A percentile compares a stretch with the other conserved stretches of the same genome.
Evolutionary conservation across 306 rosid genomes (phyloP).

Genomic region (Trifolium subterraneum): DNA sequence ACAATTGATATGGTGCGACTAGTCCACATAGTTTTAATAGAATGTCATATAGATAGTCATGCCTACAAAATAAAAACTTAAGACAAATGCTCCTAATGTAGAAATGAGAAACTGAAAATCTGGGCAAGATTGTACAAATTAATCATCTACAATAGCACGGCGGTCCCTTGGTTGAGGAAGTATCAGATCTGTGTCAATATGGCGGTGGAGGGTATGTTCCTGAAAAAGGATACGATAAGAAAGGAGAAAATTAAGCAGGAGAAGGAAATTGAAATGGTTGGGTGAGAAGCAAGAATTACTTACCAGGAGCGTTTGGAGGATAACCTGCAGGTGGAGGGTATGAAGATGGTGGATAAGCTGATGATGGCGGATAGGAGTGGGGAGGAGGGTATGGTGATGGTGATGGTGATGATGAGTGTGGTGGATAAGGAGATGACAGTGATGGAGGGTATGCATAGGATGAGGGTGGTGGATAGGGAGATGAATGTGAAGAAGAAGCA

Average conservation of each 20-base stretch:
- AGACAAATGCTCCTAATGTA: background rate
- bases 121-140: constrained; percentile 10
- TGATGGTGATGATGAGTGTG: constrained; percentile 17
- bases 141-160: constrained; percentile 14
- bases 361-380: constrained; percentile 17
- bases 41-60: too few species aligned
- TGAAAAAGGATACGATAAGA: constrained; percentile 47
- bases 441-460: constrained; percentile 28
- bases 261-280: background rate
- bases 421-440: constrained; percentile 28
- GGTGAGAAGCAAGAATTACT: background rate
- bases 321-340: constrained; percentile 56
- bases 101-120: constrained; percentile 30
- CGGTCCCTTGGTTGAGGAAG: constrained; percentile 4
- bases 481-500: background rate
- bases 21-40: background rate
- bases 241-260: background rate
- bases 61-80: too few species aligned
- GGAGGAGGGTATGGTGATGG: constrained; percentile 44
- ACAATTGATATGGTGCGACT: background rate
- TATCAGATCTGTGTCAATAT: constrained; percentile 50
- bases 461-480: constrained; percentile 49
- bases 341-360: constrained; percentile 55
- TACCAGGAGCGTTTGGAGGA: constrained; percentile 70
- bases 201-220: constrained; percentile 79